Percentiles rank a stretch among this genome's conserved stretches.
Conservation (phyloP, 1,284 basidiomycete genomes). For the Fomes fomentarius region DNA sequence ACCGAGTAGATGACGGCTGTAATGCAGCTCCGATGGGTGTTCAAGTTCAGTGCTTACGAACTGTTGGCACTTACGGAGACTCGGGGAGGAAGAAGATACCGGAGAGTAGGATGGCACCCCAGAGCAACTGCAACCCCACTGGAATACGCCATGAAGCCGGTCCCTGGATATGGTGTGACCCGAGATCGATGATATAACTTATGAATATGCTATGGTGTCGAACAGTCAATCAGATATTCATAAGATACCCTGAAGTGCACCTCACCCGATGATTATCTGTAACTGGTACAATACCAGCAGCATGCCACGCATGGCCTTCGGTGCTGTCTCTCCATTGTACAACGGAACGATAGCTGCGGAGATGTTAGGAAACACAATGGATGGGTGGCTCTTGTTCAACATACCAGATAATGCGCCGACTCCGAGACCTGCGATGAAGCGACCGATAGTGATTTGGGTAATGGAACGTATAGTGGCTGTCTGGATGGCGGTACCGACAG, state of each 20-base stretch:
- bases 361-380: too few species aligned
- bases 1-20: slow-evolving; percentile 65
- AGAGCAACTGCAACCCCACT: slow-evolving; percentile 67
- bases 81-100: slow-evolving; percentile 81
- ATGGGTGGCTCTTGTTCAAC: too few species aligned
- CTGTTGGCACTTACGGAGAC: slow-evolving; percentile 60
- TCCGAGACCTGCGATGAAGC: slow-evolving; percentile 73
- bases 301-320: slow-evolving; percentile 74
- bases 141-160: slow-evolving; percentile 76
- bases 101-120: slow-evolving; percentile 67
- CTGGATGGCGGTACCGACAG: slow-evolving; percentile 71
- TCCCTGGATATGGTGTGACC: slow-evolving; percentile 59
- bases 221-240: slow-evolving; percentile 1
- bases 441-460: slow-evolving; percentile 69
- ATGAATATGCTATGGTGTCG: slow-evolving; percentile 58
- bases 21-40: neutral
- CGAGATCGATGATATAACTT: slow-evolving; percentile 75
- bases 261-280: slow-evolving; percentile 72
- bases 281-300: slow-evolving; percentile 78
- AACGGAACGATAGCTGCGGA: slow-evolving; percentile 72
- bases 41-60: neutral
- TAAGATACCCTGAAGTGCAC: slow-evolving; percentile 10
- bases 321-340: slow-evolving; percentile 82
- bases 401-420: slow-evolving; percentile 76
- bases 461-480: slow-evolving; percentile 64